These are phyloP conservation scores for Amanita jacksonii DNA, from an alignment of 768 basidiomycete species.

Conservation along the genomic window DNA sequence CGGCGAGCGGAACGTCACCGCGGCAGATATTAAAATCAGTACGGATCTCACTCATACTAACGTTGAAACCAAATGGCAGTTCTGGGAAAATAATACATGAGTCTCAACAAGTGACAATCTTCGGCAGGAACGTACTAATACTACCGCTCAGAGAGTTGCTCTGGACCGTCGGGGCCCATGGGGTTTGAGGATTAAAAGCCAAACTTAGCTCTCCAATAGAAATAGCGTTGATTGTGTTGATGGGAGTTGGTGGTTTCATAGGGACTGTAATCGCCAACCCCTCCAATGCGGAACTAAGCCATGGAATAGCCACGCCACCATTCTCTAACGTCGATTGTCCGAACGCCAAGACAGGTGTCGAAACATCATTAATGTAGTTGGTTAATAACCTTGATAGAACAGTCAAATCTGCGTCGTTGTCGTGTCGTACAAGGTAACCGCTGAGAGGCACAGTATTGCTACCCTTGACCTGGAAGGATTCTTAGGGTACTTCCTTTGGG, in stretches of 20 bases:
- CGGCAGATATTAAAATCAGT: constrained; percentile 56
- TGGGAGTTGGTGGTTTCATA: constrained; percentile 39
- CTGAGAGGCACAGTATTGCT: constrained; percentile 48
- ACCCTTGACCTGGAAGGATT: constrained; percentile 33
- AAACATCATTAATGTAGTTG: constrained; percentile 57
- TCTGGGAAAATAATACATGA: constrained; percentile 26
- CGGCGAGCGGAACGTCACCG: constrained; percentile 44
- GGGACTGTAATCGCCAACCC: constrained; percentile 53
- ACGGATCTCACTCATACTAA: constrained; percentile 49
- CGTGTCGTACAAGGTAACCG: constrained; percentile 49
- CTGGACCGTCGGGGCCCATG: constrained; percentile 49
- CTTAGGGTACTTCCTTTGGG: not conserved
- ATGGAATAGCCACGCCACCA: constrained; percentile 49
- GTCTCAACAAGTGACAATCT: not conserved
- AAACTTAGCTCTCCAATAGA: constrained; percentile 51
- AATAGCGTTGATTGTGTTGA: constrained; percentile 58
- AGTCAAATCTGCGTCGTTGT: constrained; percentile 31
- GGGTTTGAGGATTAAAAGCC: constrained; percentile 37
- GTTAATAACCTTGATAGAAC: constrained; percentile 56
- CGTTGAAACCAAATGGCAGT: constrained; percentile 61
- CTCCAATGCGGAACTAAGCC: constrained; percentile 56
- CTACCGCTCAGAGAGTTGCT: constrained; percentile 51
- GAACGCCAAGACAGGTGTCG: constrained; percentile 46
- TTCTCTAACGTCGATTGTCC: constrained; percentile 49
- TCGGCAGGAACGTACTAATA: constrained; percentile 34